These are phyloP conservation scores for Stylonectria norvegica DNA, from an alignment of 2,329 filamentous ascomycete genomes.

Conservation along the genomic window DNA sequence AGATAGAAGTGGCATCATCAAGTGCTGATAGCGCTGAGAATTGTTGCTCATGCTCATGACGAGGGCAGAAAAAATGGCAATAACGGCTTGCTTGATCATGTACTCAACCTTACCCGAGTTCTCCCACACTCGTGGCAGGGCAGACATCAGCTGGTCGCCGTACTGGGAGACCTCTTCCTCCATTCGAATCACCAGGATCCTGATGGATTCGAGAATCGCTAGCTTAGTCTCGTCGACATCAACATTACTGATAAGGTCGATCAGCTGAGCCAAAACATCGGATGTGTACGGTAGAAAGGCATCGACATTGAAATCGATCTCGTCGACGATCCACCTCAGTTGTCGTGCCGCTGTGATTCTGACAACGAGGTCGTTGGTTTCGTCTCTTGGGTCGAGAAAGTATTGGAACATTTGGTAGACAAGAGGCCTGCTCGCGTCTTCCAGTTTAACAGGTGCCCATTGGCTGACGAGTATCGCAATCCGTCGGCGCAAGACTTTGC, in stretches of 20 bases:
- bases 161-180: conserved; percentile 66
- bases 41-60: conserved; percentile 80
- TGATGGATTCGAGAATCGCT: conserved; percentile 81
- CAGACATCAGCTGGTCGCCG: conserved; percentile 76
- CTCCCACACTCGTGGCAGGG: conserved; percentile 81
- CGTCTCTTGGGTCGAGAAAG: conserved; percentile 72
- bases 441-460: conserved; percentile 79
- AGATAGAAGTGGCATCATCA: conserved; percentile 78
- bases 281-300: conserved; percentile 75
- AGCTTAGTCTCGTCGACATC: conserved; percentile 86
- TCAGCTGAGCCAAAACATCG: conserved; percentile 67
- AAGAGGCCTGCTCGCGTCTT: conserved; percentile 63
- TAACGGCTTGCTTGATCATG: conserved; percentile 89
- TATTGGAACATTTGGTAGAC: conserved; percentile 89
- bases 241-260: conserved; percentile 74
- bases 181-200: conserved; percentile 75
- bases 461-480: conserved; percentile 86
- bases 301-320: conserved; percentile 74
- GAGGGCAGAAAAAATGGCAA: conserved; percentile 79
- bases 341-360: conserved; percentile 86
- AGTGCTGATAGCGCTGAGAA: conserved; percentile 72
- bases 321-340: conserved; percentile 75
- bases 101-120: conserved; percentile 76
- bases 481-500: conserved; percentile 80
- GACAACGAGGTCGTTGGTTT: conserved; percentile 85